A percentile compares a stretch with the other conserved stretches of the same genome.
These are phyloP conservation scores for Lichtheimia hyalospora DNA, from an alignment of 371 early-diverging fungal species.

Conservation along the genomic window DNA sequence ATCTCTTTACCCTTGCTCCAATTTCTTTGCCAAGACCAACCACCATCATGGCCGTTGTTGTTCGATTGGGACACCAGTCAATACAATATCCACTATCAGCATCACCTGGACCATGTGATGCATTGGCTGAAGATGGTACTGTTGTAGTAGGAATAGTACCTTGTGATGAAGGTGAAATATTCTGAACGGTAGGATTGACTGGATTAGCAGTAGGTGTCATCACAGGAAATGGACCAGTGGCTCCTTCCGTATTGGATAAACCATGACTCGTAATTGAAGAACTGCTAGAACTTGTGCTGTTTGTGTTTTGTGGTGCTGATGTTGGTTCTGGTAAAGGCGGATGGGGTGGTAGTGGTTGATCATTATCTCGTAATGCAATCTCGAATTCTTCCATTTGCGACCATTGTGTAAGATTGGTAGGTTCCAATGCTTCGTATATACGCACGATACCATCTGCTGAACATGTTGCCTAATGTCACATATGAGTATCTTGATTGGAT, in stretches of 20 bases:
- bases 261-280: slow-evolving; percentile 38
- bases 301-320: slow-evolving; percentile 28
- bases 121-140: background rate
- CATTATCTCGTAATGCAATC: slow-evolving; percentile 17
- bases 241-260: slow-evolving; percentile 27
- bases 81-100: slow-evolving; percentile 72
- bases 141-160: background rate
- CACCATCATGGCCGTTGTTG: slow-evolving; percentile 78
- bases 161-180: slow-evolving; percentile 21
- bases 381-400: slow-evolving; percentile 75
- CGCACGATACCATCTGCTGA: slow-evolving; percentile 87
- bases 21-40: slow-evolving; percentile 87
- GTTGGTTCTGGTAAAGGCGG: slow-evolving; percentile 8
- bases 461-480: slow-evolving; percentile 67
- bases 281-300: slow-evolving; percentile 36
- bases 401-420: slow-evolving; percentile 81
- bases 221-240: slow-evolving; percentile 14
- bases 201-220: slow-evolving; percentile 4
- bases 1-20: slow-evolving; percentile 60
- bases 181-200: slow-evolving; percentile 10
- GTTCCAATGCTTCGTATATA: slow-evolving; percentile 89
- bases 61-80: slow-evolving; percentile 89
- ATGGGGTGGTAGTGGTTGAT: slow-evolving; percentile 4
- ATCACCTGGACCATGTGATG: slow-evolving; percentile 31
- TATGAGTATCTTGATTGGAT: background rate